phyloP scores from a whole-genome alignment of 768 basidiomycete genomes.

The Mycena rosella region DNA sequence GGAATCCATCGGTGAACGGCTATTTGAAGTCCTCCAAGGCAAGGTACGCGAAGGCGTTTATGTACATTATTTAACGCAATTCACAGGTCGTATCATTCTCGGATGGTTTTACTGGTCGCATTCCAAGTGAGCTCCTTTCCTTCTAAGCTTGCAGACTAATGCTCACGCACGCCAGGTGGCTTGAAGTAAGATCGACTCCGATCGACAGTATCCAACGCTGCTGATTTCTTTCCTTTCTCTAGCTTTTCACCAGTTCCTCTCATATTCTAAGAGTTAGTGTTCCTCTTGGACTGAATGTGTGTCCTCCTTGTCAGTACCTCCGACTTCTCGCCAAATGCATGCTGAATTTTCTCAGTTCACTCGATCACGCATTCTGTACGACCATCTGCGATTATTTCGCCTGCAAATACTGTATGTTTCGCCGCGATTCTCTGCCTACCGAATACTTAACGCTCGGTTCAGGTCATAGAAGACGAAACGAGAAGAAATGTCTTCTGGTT shows the following conservation, averaged over 20 bases:
- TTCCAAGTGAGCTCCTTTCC: slow-evolving; percentile 61
- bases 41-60: slow-evolving; percentile 11
- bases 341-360: slow-evolving; percentile 51
- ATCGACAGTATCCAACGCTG: neutral
- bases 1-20: slow-evolving; percentile 64
- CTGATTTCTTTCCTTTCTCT: slow-evolving; percentile 13
- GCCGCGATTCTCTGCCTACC: neutral
- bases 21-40: slow-evolving; percentile 77
- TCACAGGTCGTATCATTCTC: slow-evolving; percentile 70
- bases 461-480: slow-evolving; percentile 72
- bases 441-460: neutral
- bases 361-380: slow-evolving; percentile 71
- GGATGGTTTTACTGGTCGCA: slow-evolving; percentile 84
- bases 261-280: slow-evolving; percentile 69
- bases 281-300: slow-evolving; percentile 79
- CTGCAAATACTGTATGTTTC: slow-evolving; percentile 62
- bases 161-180: slow-evolving; percentile 64
- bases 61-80: neutral
- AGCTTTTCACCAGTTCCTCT: slow-evolving; percentile 74
- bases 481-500: slow-evolving; percentile 82
- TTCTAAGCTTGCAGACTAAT: slow-evolving; percentile 11
- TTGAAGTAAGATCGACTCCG: slow-evolving; percentile 62
- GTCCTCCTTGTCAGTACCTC: slow-evolving; percentile 59
- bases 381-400: slow-evolving; percentile 69
- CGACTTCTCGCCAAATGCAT: too few species aligned